These are phyloP conservation scores for Citrus glauca DNA, from an alignment of 345 rosid genomes.

Conservation along the genomic window DNA sequence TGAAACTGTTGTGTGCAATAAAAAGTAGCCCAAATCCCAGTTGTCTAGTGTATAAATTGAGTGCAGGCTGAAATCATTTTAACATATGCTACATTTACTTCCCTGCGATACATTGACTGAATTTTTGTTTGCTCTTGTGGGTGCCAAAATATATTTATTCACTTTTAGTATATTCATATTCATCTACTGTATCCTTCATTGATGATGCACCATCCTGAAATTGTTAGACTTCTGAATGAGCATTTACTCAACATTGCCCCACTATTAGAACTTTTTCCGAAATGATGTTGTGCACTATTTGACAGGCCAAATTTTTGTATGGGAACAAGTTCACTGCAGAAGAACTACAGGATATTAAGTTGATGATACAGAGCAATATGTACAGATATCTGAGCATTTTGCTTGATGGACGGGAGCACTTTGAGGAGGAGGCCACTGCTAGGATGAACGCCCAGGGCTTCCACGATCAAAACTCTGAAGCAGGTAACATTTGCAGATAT, in stretches of 20 bases:
- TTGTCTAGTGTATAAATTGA: not conserved
- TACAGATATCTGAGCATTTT: slow-evolving; percentile 89
- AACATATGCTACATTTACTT: not conserved
- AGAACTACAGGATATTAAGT: slow-evolving; percentile 83
- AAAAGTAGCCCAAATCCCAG: not conserved
- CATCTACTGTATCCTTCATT: not conserved
- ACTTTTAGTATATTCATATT: not conserved
- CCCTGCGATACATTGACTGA: not conserved
- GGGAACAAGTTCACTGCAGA: slow-evolving; percentile 77
- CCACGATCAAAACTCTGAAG: slow-evolving; percentile 43
- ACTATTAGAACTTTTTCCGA: not conserved
- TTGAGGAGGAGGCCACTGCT: slow-evolving; percentile 84
- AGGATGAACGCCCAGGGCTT: slow-evolving; percentile 35
- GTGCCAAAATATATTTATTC: not conserved
- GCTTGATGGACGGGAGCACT: slow-evolving; percentile 94
- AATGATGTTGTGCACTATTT: slow-evolving; percentile 15
- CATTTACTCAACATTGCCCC: not conserved
- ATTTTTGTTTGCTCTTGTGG: not conserved
- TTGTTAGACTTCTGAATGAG: not conserved
- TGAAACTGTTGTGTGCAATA: not conserved
- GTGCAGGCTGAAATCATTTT: not conserved
- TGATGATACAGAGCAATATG: slow-evolving; percentile 97
- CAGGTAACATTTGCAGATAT: slow-evolving; percentile 32
- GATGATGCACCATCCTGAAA: not conserved
- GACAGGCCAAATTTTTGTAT: slow-evolving; percentile 91